Conservation (phyloP, 257 asterid genomes). For the Solanum virginianum region DNA sequence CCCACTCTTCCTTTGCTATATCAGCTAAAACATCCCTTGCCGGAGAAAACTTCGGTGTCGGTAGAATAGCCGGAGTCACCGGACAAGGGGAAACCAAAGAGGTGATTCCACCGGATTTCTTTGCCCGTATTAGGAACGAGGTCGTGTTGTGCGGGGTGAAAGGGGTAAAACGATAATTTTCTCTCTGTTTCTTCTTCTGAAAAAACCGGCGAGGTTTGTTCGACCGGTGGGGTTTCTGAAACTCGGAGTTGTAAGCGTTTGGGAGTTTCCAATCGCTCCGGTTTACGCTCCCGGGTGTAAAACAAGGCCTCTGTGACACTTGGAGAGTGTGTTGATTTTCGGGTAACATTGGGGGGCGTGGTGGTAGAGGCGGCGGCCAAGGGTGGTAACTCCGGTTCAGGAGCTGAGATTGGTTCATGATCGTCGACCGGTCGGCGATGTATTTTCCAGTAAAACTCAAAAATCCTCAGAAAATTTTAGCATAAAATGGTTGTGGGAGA, state of each 20-base stretch:
- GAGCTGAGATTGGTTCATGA: not conserved
- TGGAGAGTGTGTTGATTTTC: not conserved
- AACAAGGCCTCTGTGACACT: not conserved
- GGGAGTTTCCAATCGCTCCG: not conserved
- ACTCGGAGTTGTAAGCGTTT: not conserved
- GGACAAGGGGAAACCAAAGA: constrained; percentile 45
- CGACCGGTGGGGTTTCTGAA: not conserved
- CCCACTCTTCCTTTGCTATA: constrained; percentile 55
- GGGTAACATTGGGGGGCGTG: not conserved
- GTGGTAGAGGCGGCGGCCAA: constrained; percentile 1
- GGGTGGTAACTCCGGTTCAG: not conserved
- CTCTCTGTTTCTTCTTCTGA: not conserved
- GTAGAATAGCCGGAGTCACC: constrained; percentile 40
- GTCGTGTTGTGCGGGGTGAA: constrained; percentile 53
- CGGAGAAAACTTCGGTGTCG: constrained; percentile 46
- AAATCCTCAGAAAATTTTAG: not conserved
- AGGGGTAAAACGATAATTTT: constrained; percentile 22
- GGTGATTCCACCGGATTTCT: constrained; percentile 42
- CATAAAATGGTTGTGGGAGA: not conserved
- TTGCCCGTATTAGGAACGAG: constrained; percentile 42
- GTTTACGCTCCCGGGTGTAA: not conserved
- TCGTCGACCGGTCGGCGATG: not conserved
- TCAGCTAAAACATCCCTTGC: constrained; percentile 37
- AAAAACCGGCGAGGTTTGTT: not conserved
- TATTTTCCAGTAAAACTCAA: not conserved